Conservation (phyloP, 495 filamentous ascomycete species). For the Aspergillus olivimuriae region DNA sequence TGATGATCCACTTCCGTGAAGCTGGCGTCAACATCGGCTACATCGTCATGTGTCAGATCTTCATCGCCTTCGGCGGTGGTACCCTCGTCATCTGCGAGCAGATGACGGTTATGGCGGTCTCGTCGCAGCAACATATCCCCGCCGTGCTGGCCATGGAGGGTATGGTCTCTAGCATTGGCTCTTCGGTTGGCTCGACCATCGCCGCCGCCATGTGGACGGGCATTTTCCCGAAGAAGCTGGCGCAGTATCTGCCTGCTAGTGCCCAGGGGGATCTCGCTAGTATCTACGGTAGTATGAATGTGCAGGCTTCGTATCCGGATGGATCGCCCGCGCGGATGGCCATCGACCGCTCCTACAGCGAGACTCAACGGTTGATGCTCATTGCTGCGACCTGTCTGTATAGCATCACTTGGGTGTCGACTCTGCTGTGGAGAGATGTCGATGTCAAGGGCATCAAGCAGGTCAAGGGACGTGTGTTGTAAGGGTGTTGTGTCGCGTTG, state of each 20-base stretch:
- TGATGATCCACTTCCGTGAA: conserved; percentile 63
- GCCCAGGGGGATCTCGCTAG: conserved; percentile 23
- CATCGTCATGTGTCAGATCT: conserved; percentile 69
- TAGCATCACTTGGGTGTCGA: conserved; percentile 36
- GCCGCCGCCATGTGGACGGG: conserved; percentile 50
- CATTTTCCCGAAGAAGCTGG: conserved; percentile 50
- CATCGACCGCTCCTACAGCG: conserved; percentile 51
- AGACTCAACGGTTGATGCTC: conserved; percentile 50
- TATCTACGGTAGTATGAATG: conserved; percentile 44
- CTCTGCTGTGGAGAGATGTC: conserved; percentile 49
- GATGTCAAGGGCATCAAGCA: conserved; percentile 44
- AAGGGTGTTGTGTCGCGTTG: not conserved
- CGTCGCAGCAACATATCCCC: conserved; percentile 47
- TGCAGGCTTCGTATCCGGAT: conserved; percentile 43
- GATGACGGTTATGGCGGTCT: conserved; percentile 64
- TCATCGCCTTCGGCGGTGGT: conserved; percentile 61
- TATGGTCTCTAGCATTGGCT: conserved; percentile 48
- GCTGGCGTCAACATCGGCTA: conserved; percentile 52
- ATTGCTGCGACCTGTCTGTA: conserved; percentile 44
- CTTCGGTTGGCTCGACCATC: conserved; percentile 58
- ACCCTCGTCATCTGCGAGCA: conserved; percentile 58
- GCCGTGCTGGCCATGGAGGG: conserved; percentile 48
- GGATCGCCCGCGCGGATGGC: conserved; percentile 49
- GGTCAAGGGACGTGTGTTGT: conserved; percentile 28
- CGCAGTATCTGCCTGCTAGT: conserved; percentile 47